Evolutionary conservation across 495 filamentous ascomycete genomes (phyloP).

Genomic region (Penicillium robsamsonii): DNA sequence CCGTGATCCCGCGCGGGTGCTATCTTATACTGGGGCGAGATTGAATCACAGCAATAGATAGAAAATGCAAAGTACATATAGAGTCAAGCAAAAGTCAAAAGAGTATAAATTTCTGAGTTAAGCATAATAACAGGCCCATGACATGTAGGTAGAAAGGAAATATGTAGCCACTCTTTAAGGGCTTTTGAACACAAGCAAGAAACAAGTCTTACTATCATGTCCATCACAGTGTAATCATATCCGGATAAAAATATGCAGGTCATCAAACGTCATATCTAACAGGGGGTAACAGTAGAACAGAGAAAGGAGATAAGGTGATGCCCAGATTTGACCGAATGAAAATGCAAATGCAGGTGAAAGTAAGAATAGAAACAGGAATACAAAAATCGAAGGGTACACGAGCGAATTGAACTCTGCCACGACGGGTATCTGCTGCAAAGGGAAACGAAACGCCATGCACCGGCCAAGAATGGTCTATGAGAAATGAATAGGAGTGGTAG

Average conservation of each 20-base stretch:
- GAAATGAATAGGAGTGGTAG: background rate
- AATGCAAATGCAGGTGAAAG: slow-evolving; percentile 3
- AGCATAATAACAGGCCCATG: background rate
- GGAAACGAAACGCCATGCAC: slow-evolving; percentile 20
- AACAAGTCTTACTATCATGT: background rate
- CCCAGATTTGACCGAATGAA: background rate
- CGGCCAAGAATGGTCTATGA: slow-evolving; percentile 10
- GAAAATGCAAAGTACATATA: background rate
- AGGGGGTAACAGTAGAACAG: background rate
- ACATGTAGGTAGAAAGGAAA: background rate
- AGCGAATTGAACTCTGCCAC: slow-evolving; percentile 13
- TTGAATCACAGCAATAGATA: background rate
- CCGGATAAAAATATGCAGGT: slow-evolving; percentile 12
- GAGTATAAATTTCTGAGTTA: background rate
- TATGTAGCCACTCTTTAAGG: background rate
- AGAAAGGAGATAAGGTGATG: background rate
- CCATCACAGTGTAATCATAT: slow-evolving; percentile 8
- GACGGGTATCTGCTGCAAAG: slow-evolving; percentile 22
- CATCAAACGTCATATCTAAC: slow-evolving; percentile 10
- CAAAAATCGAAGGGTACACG: slow-evolving; percentile 3
- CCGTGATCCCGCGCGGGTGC: background rate
- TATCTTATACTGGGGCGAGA: background rate
- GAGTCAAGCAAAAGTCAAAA: background rate
- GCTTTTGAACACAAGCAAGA: background rate
- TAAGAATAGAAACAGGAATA: slow-evolving; percentile 9